Evolutionary conservation across 441 rosid species (phyloP).

Genomic region (Raphanus hybrid): DNA sequence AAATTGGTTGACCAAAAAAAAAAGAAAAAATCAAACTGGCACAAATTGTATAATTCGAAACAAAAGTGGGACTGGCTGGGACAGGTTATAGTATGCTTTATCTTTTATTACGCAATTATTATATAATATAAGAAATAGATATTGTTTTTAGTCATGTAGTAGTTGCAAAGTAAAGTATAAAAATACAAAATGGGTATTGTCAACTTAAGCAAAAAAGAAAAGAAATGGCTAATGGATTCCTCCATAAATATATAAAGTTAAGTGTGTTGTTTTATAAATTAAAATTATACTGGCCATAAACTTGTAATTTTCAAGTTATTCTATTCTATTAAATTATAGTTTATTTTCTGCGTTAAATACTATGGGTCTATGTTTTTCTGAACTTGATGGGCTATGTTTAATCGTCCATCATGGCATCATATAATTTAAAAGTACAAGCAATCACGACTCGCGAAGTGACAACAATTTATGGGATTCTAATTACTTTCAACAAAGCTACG

Average conservation of each 20-base stretch:
- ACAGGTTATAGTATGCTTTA: not conserved
- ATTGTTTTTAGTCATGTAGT: not conserved
- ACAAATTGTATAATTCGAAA: constrained; percentile 21
- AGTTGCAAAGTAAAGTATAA: not conserved
- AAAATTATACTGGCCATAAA: constrained; percentile 15
- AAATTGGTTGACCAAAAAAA: constrained; percentile 25
- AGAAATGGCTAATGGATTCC: constrained; percentile 3
- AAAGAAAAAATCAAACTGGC: not conserved
- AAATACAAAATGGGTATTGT: not conserved
- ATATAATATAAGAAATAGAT: not conserved
- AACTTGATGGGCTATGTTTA: not conserved
- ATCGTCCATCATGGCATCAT: constrained; percentile 11
- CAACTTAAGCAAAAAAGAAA: not conserved
- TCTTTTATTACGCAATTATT: not conserved
- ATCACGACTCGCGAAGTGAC: constrained; percentile 15
- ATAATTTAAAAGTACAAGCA: constrained; percentile 4
- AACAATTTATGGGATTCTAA: not conserved
- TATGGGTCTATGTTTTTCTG: constrained; percentile 34
- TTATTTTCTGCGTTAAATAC: constrained; percentile 10
- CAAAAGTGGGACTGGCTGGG: constrained; percentile 30
- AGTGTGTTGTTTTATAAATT: not conserved
- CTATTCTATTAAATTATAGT: not conserved
- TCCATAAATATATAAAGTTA: not conserved
- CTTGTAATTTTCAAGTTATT: not conserved
- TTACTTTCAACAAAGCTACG: constrained; percentile 8